Evolutionary conservation across 2,329 filamentous ascomycete genomes (phyloP).

Genomic region (Thermomyces lanuginosus): DNA sequence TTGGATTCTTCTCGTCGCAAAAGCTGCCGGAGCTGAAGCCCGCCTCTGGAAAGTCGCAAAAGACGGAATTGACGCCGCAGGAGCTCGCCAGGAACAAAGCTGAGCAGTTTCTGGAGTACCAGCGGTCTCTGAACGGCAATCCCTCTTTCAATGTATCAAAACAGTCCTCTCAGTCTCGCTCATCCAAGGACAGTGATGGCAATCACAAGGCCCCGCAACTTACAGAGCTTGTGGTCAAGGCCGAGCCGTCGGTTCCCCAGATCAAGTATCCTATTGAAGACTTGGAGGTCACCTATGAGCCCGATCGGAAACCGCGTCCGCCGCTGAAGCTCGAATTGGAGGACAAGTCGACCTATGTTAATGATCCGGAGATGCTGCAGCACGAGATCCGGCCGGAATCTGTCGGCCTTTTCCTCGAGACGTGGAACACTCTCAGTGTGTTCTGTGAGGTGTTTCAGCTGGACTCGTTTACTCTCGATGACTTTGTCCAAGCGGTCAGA

Average conservation of each 20-base stretch:
- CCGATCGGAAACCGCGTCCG: conserved; percentile 51
- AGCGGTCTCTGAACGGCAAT: conserved; percentile 29
- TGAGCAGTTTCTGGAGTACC: conserved; percentile 34
- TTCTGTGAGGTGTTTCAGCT: conserved; percentile 88
- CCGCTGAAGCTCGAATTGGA: conserved; percentile 60
- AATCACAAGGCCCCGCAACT: conserved; percentile 20
- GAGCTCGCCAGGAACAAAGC: conserved; percentile 32
- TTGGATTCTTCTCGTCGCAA: conserved; percentile 35
- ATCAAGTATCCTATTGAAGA: conserved; percentile 96
- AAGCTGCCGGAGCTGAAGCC: conserved; percentile 60
- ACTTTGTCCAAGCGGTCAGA: conserved; percentile 76
- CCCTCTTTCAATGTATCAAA: conserved; percentile 23
- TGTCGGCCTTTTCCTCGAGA: conserved; percentile 71
- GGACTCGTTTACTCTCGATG: conserved; percentile 95
- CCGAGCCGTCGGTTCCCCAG: conserved; percentile 49
- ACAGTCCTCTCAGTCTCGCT: conserved; percentile 11
- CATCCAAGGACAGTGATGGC: conserved; percentile 16
- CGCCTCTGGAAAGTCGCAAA: conserved; percentile 48
- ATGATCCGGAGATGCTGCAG: conserved; percentile 30
- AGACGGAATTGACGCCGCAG: conserved; percentile 36
- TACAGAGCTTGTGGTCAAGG: conserved; percentile 27
- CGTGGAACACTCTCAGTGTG: conserved; percentile 96
- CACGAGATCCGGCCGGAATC: conserved; percentile 57
- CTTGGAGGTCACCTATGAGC: conserved; percentile 56
- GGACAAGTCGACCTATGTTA: conserved; percentile 40